phyloP scores from a whole-genome alignment of 2,329 filamentous ascomycete genomes.

The Penicillium sp. region DNA sequence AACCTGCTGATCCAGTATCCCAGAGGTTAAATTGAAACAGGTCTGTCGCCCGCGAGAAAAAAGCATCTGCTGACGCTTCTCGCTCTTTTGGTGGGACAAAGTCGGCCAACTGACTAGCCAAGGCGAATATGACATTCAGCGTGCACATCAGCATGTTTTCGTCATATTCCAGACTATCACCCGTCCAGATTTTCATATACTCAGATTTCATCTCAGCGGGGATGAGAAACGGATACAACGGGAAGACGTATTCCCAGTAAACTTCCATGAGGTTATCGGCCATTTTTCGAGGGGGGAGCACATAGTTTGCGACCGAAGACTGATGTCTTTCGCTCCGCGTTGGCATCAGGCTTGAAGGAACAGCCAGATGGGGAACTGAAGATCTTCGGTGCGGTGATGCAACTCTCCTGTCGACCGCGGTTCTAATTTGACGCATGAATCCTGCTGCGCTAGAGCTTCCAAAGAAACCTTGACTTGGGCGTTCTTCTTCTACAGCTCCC shows the following conservation, averaged over 20 bases:
- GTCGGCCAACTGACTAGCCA: constrained; percentile 47
- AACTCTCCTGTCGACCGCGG: constrained; percentile 40
- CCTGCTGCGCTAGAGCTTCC: constrained; percentile 49
- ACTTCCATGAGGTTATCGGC: constrained; percentile 48
- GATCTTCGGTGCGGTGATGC: constrained; percentile 20
- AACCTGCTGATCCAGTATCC: constrained; percentile 44
- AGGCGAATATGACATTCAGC: constrained; percentile 49
- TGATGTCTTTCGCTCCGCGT: constrained; percentile 14
- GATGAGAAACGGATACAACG: constrained; percentile 49
- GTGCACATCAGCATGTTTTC: constrained; percentile 47
- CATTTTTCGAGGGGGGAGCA: constrained; percentile 46
- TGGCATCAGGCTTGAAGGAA: constrained; percentile 21
- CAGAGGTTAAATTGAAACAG: constrained; percentile 46
- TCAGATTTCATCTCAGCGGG: constrained; percentile 35
- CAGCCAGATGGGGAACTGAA: constrained; percentile 15
- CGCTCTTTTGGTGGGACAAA: constrained; percentile 41
- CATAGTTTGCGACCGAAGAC: constrained; percentile 30
- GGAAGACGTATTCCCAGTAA: constrained; percentile 50
- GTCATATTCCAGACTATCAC: constrained; percentile 36
- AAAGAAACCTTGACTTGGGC: constrained; percentile 45
- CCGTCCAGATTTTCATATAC: constrained; percentile 45
- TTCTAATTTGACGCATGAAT: constrained; percentile 49
- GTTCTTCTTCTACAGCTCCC: constrained; percentile 45
- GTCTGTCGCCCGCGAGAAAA: constrained; percentile 45
- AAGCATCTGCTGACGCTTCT: constrained; percentile 42